Conservation (phyloP, 1,139 yeast species). For the Zhuliangozyma parablackwelliae region DNA sequence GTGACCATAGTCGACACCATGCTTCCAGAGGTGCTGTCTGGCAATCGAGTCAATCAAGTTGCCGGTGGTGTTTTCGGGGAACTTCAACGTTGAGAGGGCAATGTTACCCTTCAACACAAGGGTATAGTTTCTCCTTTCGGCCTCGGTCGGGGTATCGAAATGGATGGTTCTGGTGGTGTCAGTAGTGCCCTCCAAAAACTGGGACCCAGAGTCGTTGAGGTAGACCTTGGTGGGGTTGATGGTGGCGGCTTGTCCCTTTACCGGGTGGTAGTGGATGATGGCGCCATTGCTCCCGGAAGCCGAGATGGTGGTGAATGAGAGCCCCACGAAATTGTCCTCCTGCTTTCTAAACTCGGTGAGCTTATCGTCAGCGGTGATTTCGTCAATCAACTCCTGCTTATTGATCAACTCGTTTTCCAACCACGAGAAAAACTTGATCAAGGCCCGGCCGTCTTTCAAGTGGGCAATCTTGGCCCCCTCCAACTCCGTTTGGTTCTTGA, state of each 20-base stretch:
- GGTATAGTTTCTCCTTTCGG: constrained; percentile 75
- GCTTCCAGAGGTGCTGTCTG: constrained; percentile 81
- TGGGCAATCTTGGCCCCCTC: constrained; percentile 77
- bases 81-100: constrained; percentile 68
- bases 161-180: constrained; percentile 94
- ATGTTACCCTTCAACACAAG: constrained; percentile 89
- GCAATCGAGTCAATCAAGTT: constrained; percentile 81
- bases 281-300: constrained; percentile 94
- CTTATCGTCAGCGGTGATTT: constrained; percentile 73
- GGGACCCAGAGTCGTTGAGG: constrained; percentile 90
- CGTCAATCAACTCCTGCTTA: constrained; percentile 63
- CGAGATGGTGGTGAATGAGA: constrained; percentile 88
- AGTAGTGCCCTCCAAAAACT: constrained; percentile 91
- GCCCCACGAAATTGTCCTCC: constrained; percentile 66
- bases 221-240: constrained; percentile 77
- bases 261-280: constrained; percentile 81
- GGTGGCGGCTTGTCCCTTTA: constrained; percentile 50
- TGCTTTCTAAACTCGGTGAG: constrained; percentile 59
- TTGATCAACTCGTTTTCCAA: constrained; percentile 59
- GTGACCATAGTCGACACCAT: constrained; percentile 88
- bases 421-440: constrained; percentile 82
- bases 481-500: constrained; percentile 72
- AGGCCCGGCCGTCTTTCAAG: constrained; percentile 80
- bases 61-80: constrained; percentile 89
- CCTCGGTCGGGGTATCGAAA: constrained; percentile 62